Percentiles rank a stretch among this genome's conserved stretches.
phyloP scores from a whole-genome alignment of 192 early-diverging fungal species.

The Coemansia sp. region DNA sequence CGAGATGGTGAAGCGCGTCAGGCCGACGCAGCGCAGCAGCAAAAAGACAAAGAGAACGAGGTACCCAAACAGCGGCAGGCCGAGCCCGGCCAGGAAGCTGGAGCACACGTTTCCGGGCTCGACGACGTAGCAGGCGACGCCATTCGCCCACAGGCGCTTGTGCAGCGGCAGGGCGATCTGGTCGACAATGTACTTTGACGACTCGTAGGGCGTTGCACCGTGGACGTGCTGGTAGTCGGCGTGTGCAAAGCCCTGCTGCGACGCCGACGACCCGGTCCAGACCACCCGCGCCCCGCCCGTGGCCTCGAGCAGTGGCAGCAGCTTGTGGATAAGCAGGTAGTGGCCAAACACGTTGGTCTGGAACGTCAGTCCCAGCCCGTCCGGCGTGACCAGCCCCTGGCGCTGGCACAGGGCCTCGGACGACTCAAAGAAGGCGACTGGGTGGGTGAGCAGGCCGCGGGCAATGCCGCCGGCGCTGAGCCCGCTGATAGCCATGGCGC shows the following conservation, averaged over 20 bases:
- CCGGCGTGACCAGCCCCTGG: constrained; percentile 16
- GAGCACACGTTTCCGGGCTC: constrained; percentile 46
- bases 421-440: constrained; percentile 36
- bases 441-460: constrained; percentile 25
- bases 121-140: constrained; percentile 20
- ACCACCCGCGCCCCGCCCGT: constrained; percentile 13
- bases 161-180: constrained; percentile 28
- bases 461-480: constrained; percentile 12
- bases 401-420: constrained; percentile 36
- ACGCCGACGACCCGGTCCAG: constrained; percentile 46
- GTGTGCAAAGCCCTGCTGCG: constrained; percentile 14
- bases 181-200: constrained; percentile 49
- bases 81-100: constrained; percentile 24
- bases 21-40: constrained; percentile 17
- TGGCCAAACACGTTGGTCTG: constrained; percentile 51
- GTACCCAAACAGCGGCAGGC: constrained; percentile 5
- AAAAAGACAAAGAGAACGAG: constrained; percentile 22
- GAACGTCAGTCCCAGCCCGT: constrained; percentile 45
- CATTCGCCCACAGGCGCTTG: not conserved
- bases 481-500: constrained; percentile 36
- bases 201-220: constrained; percentile 44
- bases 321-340: constrained; percentile 36
- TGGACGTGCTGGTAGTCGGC: constrained; percentile 42
- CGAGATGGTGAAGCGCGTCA: constrained; percentile 29
- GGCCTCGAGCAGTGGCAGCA: not conserved